These are phyloP conservation scores for Parastagonospora avenae DNA, from an alignment of 2,329 filamentous ascomycete genomes.

Conservation along the genomic window DNA sequence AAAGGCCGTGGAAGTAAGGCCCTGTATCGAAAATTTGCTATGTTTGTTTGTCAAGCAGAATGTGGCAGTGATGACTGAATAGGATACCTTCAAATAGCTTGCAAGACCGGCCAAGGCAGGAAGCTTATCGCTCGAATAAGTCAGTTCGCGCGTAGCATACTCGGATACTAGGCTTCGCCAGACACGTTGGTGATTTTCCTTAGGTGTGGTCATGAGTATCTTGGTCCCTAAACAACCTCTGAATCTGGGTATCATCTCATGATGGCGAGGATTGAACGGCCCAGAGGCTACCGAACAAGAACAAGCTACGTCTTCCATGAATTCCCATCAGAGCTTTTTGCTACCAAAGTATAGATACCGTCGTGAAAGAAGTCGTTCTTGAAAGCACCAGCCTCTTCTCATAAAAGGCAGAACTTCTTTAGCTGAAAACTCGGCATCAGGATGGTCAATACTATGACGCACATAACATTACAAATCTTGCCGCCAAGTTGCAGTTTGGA, in stretches of 20 bases:
- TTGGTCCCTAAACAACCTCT: not conserved
- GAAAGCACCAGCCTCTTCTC: conserved; percentile 4
- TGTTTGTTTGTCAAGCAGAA: not conserved
- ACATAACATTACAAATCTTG: not conserved
- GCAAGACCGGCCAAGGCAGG: conserved; percentile 2
- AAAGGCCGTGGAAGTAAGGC: not conserved
- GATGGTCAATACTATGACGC: not conserved
- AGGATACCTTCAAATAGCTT: not conserved
- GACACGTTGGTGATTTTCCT: not conserved
- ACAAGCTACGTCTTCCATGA: conserved; percentile 1
- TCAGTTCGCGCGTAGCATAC: not conserved
- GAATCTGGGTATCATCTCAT: not conserved
- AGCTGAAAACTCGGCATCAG: not conserved
- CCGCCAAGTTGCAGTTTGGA: not conserved
- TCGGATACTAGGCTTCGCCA: not conserved
- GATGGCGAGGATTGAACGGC: not conserved
- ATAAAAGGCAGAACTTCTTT: conserved; percentile 1
- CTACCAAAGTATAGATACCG: conserved; percentile 3
- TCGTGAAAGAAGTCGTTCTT: conserved; percentile 1
- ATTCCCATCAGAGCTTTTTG: not conserved
- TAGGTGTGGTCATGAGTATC: not conserved
- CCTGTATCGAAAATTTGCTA: not conserved
- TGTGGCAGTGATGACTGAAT: not conserved
- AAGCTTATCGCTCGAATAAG: not conserved
- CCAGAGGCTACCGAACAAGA: not conserved